A percentile compares a stretch with the other conserved stretches of the same genome.
Conservation (phyloP, 2,329 filamentous ascomycete genomes). For the Ustilaginoidea virens region DNA sequence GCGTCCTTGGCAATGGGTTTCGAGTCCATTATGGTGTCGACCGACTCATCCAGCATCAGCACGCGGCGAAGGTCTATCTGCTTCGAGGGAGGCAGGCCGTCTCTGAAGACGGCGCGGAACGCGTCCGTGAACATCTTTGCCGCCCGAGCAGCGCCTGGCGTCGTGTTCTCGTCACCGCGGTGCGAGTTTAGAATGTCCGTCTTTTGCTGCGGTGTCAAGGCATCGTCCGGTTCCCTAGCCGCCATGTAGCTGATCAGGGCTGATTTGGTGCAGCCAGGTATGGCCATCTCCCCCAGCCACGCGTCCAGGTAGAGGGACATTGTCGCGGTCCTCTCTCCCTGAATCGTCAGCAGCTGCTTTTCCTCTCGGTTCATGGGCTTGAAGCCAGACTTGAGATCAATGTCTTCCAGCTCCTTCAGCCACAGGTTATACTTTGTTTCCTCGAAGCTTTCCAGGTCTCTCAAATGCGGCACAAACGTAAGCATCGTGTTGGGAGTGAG, state of each 20-base stretch:
- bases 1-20: constrained; percentile 36
- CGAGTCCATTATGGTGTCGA: constrained; percentile 36
- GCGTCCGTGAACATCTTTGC: constrained; percentile 38
- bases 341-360: constrained; percentile 31
- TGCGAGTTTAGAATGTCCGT: constrained; percentile 33
- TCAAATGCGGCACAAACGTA: constrained; percentile 43
- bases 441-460: constrained; percentile 40
- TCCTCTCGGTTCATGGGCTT: constrained; percentile 35
- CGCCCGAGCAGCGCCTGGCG: constrained; percentile 25
- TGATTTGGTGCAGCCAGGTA: constrained; percentile 35
- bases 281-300: constrained; percentile 34
- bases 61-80: constrained; percentile 35
- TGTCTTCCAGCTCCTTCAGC: constrained; percentile 40
- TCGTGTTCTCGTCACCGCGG: constrained; percentile 21
- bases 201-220: constrained; percentile 39
- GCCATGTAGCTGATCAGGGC: constrained; percentile 38
- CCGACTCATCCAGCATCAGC: constrained; percentile 34
- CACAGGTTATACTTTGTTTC: constrained; percentile 39
- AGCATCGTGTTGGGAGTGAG: constrained; percentile 44
- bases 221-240: constrained; percentile 28
- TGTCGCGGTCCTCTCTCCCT: constrained; percentile 34
- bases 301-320: constrained; percentile 36
- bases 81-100: constrained; percentile 16
- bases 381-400: constrained; percentile 42
- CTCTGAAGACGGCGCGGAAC: constrained; percentile 39